These are phyloP conservation scores for Tetracladium marchalianum DNA, from an alignment of 495 filamentous ascomycete genomes.

Conservation along the genomic window DNA sequence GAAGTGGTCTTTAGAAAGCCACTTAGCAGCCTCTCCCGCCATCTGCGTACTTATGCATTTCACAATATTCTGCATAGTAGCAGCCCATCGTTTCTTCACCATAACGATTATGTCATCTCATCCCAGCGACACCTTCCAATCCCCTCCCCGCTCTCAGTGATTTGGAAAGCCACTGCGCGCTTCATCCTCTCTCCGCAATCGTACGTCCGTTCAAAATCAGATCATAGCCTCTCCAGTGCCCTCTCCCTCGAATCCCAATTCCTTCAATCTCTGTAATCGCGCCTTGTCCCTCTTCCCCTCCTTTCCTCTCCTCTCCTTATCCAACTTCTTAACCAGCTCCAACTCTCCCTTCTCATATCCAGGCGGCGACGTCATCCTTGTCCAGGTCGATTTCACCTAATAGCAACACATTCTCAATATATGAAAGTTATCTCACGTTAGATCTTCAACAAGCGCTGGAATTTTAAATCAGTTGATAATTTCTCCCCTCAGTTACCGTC, in stretches of 20 bases:
- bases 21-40: not conserved
- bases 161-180: not conserved
- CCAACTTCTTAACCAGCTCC: constrained; percentile 59
- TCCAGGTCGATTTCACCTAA: constrained; percentile 94
- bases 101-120: not conserved
- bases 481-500: no score
- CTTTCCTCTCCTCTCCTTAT: constrained; percentile 58
- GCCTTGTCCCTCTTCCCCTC: constrained; percentile 66
- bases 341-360: constrained; percentile 56
- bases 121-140: not conserved
- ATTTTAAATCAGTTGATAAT: no score
- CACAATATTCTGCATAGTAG: constrained; percentile 61
- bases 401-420: constrained; percentile 72
- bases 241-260: constrained; percentile 82
- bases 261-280: constrained; percentile 54
- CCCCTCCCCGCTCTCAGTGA: not conserved
- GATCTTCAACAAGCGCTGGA: no score
- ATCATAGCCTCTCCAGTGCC: constrained; percentile 66
- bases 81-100: constrained; percentile 5
- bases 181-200: not conserved
- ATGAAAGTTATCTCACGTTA: no score
- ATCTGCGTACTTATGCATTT: constrained; percentile 42
- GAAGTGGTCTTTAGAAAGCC: no score
- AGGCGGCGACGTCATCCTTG: constrained; percentile 76
- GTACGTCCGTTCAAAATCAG: constrained; percentile 26